A percentile compares a stretch with the other conserved stretches of the same genome.
These are phyloP conservation scores for Leccinum rimulosum DNA, from an alignment of 768 basidiomycete genomes.

Conservation along the genomic window DNA sequence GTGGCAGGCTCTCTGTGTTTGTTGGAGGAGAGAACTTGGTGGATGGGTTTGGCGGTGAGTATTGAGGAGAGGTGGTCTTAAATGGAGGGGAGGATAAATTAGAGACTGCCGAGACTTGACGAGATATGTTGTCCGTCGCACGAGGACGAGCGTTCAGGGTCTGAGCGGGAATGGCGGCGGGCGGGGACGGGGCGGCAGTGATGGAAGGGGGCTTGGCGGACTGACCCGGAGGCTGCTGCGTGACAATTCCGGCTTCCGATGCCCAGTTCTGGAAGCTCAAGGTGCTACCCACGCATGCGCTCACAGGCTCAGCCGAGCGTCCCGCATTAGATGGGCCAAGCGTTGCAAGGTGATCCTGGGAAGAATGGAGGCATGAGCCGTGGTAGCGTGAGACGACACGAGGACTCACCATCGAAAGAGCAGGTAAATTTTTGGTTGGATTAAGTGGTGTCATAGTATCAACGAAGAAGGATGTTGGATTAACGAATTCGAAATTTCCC, in stretches of 20 bases:
- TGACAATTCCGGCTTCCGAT: conserved; percentile 28
- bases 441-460: conserved; percentile 20
- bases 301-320: conserved; percentile 20
- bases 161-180: conserved; percentile 7
- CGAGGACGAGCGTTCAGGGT: conserved; percentile 21
- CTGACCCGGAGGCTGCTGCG: conserved; percentile 17
- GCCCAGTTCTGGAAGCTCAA: conserved; percentile 32
- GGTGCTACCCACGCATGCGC: conserved; percentile 8
- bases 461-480: conserved; percentile 27
- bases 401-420: conserved; percentile 30
- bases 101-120: conserved; percentile 29
- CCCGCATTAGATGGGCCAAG: conserved; percentile 24
- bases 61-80: conserved; percentile 24
- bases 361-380: conserved; percentile 1
- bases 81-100: conserved; percentile 20
- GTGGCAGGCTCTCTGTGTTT: conserved; percentile 18
- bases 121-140: conserved; percentile 29
- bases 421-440: conserved; percentile 28
- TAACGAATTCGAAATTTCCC: conserved; percentile 27
- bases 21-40: conserved; percentile 28
- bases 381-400: background rate
- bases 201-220: conserved; percentile 4
- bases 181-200: conserved; percentile 6
- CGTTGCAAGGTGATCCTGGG: conserved; percentile 30
- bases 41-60: conserved; percentile 22